Conservation (phyloP, 169 alveolate genomes). For the Plasmodium gallinaceum region DNA sequence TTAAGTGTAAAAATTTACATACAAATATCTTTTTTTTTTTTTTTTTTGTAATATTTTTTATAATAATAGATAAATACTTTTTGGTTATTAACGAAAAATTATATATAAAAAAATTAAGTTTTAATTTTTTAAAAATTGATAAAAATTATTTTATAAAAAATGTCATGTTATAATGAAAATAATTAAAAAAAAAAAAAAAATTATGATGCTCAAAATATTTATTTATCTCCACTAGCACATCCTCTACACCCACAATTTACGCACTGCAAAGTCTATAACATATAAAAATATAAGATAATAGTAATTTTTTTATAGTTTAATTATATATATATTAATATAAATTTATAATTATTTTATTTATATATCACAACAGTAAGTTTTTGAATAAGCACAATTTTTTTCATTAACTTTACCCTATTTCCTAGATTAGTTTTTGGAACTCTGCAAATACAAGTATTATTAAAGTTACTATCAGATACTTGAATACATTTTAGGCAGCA, state of each 20-base stretch:
- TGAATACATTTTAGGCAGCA: conserved; percentile 97
- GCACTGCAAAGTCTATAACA: conserved; percentile 92
- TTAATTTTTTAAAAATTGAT: conserved; percentile 12
- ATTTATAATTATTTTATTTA: background rate
- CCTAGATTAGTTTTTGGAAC: conserved; percentile 97
- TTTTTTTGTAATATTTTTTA: conserved; percentile 34
- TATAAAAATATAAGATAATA: conserved; percentile 1
- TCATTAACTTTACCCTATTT: conserved; percentile 79
- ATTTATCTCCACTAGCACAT: conserved; percentile 93
- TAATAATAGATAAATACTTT: background rate
- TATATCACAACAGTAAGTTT: conserved; percentile 1
- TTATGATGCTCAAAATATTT: background rate
- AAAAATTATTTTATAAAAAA: conserved; percentile 6
- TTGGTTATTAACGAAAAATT: conserved; percentile 32
- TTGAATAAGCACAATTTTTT: conserved; percentile 18
- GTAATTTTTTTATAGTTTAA: background rate
- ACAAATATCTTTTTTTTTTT: background rate
- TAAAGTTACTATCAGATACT: conserved; percentile 93
- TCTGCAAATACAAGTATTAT: conserved; percentile 98
- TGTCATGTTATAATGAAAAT: background rate
- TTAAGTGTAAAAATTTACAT: conserved; percentile 1
- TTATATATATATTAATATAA: background rate
- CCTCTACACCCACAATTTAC: conserved; percentile 99
- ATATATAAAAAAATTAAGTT: conserved; percentile 3
- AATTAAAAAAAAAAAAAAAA: conserved; percentile 24